Conservation (phyloP, 805 yeast genomes). For the Tetrapisispora phaffii region DNA sequence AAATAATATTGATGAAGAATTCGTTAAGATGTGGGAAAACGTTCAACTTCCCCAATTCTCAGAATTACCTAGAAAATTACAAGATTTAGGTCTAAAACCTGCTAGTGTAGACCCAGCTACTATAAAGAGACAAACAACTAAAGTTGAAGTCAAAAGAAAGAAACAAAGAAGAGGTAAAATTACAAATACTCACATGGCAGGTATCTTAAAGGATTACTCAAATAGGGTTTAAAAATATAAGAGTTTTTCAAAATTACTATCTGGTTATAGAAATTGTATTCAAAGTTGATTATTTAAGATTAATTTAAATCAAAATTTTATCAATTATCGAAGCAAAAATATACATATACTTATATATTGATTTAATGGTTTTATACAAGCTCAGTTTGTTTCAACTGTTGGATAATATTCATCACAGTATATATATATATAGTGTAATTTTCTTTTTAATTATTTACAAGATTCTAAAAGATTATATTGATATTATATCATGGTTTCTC, state of each 20-base stretch:
- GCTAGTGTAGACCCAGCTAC: slow-evolving; percentile 96
- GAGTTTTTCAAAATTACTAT: neutral
- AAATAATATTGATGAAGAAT: slow-evolving; percentile 61
- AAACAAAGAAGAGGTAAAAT: slow-evolving; percentile 88
- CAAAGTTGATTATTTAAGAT: neutral
- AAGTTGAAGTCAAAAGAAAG: slow-evolving; percentile 68
- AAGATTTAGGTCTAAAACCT: slow-evolving; percentile 85
- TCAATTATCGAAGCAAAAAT: neutral
- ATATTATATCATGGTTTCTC: neutral
- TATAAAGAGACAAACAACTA: slow-evolving; percentile 51
- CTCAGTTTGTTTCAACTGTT: neutral
- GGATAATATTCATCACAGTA: neutral
- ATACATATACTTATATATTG: no score
- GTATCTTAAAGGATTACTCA: slow-evolving; percentile 78
- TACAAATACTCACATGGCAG: slow-evolving; percentile 94
- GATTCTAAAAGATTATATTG: no score
- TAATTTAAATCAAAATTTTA: neutral
- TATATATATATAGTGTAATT: no score
- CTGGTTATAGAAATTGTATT: slow-evolving; percentile 1
- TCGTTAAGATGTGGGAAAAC: slow-evolving; percentile 68
- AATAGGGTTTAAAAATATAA: slow-evolving; percentile 22
- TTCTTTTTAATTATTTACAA: no score
- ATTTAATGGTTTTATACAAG: neutral
- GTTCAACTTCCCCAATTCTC: slow-evolving; percentile 74
- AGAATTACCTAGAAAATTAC: slow-evolving; percentile 67